phyloP scores from a whole-genome alignment of 495 filamentous ascomycete species.

The Neurospora discreta region DNA sequence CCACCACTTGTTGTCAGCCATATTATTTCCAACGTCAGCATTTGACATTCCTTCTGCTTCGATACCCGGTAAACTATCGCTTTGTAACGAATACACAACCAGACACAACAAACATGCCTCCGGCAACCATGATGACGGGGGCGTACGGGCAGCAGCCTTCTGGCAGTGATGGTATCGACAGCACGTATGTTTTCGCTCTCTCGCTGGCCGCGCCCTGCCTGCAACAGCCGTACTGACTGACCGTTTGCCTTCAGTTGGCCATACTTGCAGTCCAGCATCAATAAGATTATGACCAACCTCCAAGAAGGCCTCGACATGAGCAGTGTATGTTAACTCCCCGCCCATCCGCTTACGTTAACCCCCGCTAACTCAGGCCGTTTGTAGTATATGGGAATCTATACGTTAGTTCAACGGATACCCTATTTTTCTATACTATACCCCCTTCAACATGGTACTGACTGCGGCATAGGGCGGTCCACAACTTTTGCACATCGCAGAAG shows the following conservation, averaged over 20 bases:
- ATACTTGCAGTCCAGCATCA: conserved; percentile 77
- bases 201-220: background rate
- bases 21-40: background rate
- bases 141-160: conserved; percentile 38
- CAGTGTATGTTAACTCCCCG: conserved; percentile 45
- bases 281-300: conserved; percentile 84
- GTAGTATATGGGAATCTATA: conserved; percentile 94
- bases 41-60: background rate
- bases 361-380: conserved; percentile 5
- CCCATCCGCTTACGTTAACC: background rate
- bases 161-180: conserved; percentile 70
- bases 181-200: conserved; percentile 52
- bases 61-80: background rate
- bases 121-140: conserved; percentile 7
- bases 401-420: conserved; percentile 41
- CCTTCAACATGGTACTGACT: conserved; percentile 15
- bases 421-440: background rate
- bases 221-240: background rate
- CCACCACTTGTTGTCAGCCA: background rate
- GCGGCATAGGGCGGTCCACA: conserved; percentile 69
- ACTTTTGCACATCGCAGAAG: conserved; percentile 98
- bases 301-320: conserved; percentile 87
- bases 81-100: background rate
- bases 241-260: conserved; percentile 52
- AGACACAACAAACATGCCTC: conserved; percentile 13